phyloP scores from a whole-genome alignment of 192 early-diverging fungal species.

The Glomus cerebriforme region DNA sequence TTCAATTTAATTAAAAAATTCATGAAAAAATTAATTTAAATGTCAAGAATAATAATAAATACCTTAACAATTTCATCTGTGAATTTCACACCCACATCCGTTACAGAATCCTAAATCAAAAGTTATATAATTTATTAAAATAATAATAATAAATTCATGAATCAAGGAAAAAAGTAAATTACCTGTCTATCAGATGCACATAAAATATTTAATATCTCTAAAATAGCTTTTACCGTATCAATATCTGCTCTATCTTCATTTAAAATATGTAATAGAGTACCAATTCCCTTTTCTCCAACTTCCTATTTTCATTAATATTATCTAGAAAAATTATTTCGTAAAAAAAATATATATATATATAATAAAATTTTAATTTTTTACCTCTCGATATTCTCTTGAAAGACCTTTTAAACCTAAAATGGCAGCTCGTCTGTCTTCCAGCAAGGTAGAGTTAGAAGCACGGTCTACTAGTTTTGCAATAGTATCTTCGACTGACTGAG shows the following conservation, averaged over 20 bases:
- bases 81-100: conserved; percentile 35
- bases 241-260: conserved; percentile 82
- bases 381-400: conserved; percentile 78
- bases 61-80: conserved; percentile 48
- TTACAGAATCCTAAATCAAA: conserved; percentile 8
- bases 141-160: neutral
- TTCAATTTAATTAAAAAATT: conserved; percentile 32
- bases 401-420: conserved; percentile 86
- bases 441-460: conserved; percentile 76
- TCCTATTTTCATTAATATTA: conserved; percentile 53
- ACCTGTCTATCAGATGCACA: conserved; percentile 55
- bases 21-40: conserved; percentile 19
- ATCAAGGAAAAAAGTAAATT: neutral
- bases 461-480: conserved; percentile 84
- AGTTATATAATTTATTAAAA: neutral
- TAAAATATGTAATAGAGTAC: conserved; percentile 73
- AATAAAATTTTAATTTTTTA: conserved; percentile 29
- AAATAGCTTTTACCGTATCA: conserved; percentile 79
- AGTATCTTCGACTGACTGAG: conserved; percentile 70
- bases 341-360: neutral
- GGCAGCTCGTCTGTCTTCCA: conserved; percentile 89
- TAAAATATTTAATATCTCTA: conserved; percentile 87
- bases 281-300: conserved; percentile 79
- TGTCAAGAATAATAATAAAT: conserved; percentile 34
- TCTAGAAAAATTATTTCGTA: neutral